Evolutionary conservation across 2,329 filamentous ascomycete genomes (phyloP).

Genomic region (Claviceps fusiformis): DNA sequence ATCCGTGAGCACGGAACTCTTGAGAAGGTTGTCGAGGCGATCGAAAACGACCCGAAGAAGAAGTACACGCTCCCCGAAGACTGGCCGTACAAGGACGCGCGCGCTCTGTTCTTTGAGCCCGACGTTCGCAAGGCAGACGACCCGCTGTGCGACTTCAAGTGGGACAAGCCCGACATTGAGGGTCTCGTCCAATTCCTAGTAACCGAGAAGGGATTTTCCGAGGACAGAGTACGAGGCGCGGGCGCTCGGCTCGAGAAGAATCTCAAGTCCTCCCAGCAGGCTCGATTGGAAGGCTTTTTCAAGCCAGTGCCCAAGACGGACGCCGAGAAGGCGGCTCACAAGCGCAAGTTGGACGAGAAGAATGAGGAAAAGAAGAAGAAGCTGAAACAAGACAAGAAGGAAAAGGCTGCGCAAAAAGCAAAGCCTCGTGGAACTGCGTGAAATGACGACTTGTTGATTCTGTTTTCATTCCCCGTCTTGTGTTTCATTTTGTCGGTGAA

Average conservation of each 20-base stretch:
- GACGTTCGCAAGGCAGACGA: slow-evolving; percentile 76
- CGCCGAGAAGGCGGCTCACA: slow-evolving; percentile 68
- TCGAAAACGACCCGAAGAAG: slow-evolving; percentile 61
- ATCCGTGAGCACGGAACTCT: slow-evolving; percentile 85
- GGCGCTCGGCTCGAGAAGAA: slow-evolving; percentile 77
- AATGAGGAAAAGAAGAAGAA: slow-evolving; percentile 90
- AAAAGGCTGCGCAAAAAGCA: slow-evolving; percentile 80
- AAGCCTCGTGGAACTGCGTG: slow-evolving; percentile 59
- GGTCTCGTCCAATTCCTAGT: slow-evolving; percentile 84
- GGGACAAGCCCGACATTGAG: slow-evolving; percentile 86
- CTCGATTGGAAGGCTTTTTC: slow-evolving; percentile 90
- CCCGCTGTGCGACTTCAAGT: slow-evolving; percentile 89
- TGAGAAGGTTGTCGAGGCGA: slow-evolving; percentile 72
- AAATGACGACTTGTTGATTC: background rate
- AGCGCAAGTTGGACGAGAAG: slow-evolving; percentile 90
- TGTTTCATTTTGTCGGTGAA: background rate
- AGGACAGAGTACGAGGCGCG: slow-evolving; percentile 75
- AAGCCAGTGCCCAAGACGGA: slow-evolving; percentile 83
- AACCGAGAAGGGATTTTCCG: slow-evolving; percentile 89
- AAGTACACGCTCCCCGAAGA: slow-evolving; percentile 86
- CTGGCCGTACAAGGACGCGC: slow-evolving; percentile 89
- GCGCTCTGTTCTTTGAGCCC: slow-evolving; percentile 80
- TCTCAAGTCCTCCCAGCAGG: slow-evolving; percentile 80
- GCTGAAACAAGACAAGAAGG: slow-evolving; percentile 85
- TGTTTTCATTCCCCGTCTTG: background rate